These are phyloP conservation scores for Tulasnella sp. DNA, from an alignment of 768 basidiomycete species.

Conservation along the genomic window DNA sequence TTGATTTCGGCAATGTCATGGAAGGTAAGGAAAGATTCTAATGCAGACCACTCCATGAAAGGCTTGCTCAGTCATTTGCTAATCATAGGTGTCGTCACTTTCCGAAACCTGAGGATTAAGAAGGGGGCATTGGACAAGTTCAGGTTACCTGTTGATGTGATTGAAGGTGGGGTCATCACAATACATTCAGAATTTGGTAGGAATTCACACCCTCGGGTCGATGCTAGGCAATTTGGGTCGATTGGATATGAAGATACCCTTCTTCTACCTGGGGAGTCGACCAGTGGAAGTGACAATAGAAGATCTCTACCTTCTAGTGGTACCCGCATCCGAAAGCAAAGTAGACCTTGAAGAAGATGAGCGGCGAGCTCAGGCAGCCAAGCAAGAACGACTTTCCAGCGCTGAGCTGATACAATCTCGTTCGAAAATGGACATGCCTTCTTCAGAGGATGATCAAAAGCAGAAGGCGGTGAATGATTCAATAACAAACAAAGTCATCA, in stretches of 20 bases:
- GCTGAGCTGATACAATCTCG: conserved; percentile 71
- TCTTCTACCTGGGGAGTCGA: conserved; percentile 78
- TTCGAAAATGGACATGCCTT: conserved; percentile 38
- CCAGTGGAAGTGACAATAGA: conserved; percentile 86
- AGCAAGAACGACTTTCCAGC: conserved; percentile 76
- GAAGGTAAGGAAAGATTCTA: conserved; percentile 33
- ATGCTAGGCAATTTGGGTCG: conserved; percentile 68
- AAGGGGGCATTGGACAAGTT: conserved; percentile 92
- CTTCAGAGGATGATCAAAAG: conserved; percentile 33
- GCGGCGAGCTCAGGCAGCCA: conserved; percentile 63
- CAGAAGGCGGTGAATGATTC: conserved; percentile 78
- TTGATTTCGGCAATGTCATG: conserved; percentile 86
- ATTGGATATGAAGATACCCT: conserved; percentile 74
- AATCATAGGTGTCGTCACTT: conserved; percentile 43
- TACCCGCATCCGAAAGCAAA: conserved; percentile 58
- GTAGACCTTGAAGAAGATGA: conserved; percentile 77
- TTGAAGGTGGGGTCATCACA: conserved; percentile 58
- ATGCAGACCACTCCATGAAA: neutral
- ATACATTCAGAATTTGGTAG: neutral
- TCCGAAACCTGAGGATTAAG: conserved; percentile 76
- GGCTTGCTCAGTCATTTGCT: conserved; percentile 12
- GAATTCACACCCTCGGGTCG: neutral
- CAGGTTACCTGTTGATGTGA: conserved; percentile 84
- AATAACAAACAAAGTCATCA: conserved; percentile 76
- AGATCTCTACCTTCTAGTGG: conserved; percentile 88